Base-by-base conservation (phyloP, 2,329 filamentous ascomycete genomes). In the Thielaviopsis ethacetica region DNA sequence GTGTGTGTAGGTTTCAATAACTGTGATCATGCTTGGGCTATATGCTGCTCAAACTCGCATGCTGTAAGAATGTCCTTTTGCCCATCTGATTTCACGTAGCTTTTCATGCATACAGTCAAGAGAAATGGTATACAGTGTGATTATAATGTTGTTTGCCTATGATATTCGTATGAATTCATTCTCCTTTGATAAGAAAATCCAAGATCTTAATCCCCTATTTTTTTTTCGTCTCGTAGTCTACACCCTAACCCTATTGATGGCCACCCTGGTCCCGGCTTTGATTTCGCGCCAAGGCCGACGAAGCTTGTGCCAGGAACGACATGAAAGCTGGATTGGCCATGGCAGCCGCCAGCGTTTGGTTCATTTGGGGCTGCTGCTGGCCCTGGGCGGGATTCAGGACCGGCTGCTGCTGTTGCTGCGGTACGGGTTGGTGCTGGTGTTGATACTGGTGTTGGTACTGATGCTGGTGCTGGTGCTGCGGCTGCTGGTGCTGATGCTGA, bases 401-500 rank as follows among this genome's bases (percentile, higher is more conserved):
- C 5, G 49, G 49, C 49, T 52, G 57, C 5, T 54, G 62, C 22
- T 64, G 61, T n/a, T 65, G 63, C 34, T 65, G 62, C 50, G 63
- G 63, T 9, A 27, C 26, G 17, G 65, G 67, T 21, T 66, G 63
- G 50, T 67, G 67, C 3, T 66, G 66, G 60, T 62, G 70, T 52
- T 71, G 69, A 41, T 69, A 70, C 34, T 68, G 68, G 41, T 66
- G 47, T 69, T 67, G 60, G 65, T 49, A 12, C 19, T 47, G 41
- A 59, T 62, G 69, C 50, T 71, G 69, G 38, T 69, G 71, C 34
- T 68, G 68, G 41, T 66, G 47, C 69, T 67, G 60, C 65, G 34
- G 59, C 10, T 53, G 59, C 13, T 50, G 56, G 7, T 60, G 61
- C 22, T 55, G 66, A 61, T 62, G 66, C 61, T 13, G 66, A 12